Evolutionary conservation across 441 rosid genomes (phyloP).

Genomic region (Sinapis alba): DNA sequence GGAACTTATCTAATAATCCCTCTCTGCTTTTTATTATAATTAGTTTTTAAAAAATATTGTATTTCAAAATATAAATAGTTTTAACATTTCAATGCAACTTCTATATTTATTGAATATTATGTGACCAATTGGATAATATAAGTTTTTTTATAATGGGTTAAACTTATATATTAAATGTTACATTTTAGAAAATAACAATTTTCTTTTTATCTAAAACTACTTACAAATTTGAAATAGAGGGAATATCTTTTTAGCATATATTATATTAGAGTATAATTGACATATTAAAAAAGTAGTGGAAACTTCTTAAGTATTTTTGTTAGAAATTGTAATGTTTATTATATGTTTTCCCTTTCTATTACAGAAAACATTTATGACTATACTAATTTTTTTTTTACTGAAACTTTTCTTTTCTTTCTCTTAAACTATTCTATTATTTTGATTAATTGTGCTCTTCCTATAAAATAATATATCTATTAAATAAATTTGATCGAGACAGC

Average conservation of each 20-base stretch:
- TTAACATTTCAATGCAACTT: too few relatives aligned
- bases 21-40: too few relatives aligned
- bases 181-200: too few relatives aligned
- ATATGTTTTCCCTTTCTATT: neutral
- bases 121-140: too few relatives aligned
- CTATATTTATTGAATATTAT: too few relatives aligned
- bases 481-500: neutral
- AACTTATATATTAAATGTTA: too few relatives aligned
- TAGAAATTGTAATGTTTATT: neutral
- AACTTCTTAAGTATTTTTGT: neutral
- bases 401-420: neutral
- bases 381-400: too few relatives aligned
- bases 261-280: neutral
- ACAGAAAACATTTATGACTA: neutral
- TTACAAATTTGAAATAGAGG: too few relatives aligned
- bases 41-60: too few relatives aligned
- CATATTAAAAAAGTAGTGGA: neutral
- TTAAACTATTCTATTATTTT: neutral
- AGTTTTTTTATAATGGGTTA: too few relatives aligned
- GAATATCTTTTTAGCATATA: neutral
- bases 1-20: neutral
- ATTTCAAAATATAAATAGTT: too few relatives aligned
- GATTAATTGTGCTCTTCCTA: neutral
- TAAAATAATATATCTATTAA: neutral
- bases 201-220: too few relatives aligned